Percentiles rank a stretch among this genome's conserved stretches.
phyloP scores from a whole-genome alignment of 2,329 filamentous ascomycete species.

The Helminthosporium solani region DNA sequence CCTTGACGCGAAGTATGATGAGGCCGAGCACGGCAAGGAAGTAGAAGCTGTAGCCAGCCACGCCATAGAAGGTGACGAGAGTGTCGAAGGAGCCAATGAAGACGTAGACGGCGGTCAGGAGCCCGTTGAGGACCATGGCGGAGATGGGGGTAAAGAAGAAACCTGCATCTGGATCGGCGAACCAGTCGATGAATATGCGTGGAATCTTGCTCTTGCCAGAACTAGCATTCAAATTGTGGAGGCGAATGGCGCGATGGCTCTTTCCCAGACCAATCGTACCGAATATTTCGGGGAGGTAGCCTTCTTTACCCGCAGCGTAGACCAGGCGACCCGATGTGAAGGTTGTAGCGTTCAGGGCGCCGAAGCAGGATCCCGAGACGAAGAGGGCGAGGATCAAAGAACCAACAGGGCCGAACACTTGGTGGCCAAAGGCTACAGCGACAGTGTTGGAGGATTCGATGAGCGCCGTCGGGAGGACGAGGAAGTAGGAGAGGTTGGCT shows the following conservation, averaged over 20 bases:
- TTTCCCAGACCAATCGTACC: constrained; percentile 73
- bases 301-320: constrained; percentile 93
- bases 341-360: constrained; percentile 88
- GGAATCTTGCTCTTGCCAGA: constrained; percentile 22
- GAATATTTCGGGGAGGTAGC: constrained; percentile 82
- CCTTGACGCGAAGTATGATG: constrained; percentile 82
- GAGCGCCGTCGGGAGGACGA: constrained; percentile 77
- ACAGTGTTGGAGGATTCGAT: constrained; percentile 92
- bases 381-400: constrained; percentile 83
- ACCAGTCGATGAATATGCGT: constrained; percentile 27
- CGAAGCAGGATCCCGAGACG: constrained; percentile 89
- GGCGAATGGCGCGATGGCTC: constrained; percentile 37
- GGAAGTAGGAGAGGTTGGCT: constrained; percentile 90
- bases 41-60: constrained; percentile 96
- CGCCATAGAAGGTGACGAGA: constrained; percentile 93
- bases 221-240: constrained; percentile 28
- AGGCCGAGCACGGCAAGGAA: constrained; percentile 92
- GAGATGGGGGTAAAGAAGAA: constrained; percentile 94
- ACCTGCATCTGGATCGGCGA: constrained; percentile 66
- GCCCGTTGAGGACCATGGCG: constrained; percentile 79
- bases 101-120: constrained; percentile 75
- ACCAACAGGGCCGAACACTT: constrained; percentile 84
- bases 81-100: constrained; percentile 87
- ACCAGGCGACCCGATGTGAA: constrained; percentile 92
- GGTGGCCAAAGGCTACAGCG: constrained; percentile 87